Evolutionary conservation across 257 asterid species (phyloP).

Genomic region (Plectranthus barbatus): DNA sequence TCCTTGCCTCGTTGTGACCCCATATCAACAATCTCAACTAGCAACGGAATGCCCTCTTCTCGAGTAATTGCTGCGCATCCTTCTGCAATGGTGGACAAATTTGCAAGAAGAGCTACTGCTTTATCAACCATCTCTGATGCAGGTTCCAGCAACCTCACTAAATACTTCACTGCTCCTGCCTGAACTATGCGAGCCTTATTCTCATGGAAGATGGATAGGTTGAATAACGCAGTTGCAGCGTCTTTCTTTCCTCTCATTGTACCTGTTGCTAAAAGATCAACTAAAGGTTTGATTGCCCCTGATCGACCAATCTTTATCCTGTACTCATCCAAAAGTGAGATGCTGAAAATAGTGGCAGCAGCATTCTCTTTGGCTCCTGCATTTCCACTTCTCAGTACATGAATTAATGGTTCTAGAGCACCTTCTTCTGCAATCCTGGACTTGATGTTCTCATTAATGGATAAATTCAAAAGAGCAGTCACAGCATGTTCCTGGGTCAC

Average conservation of each 20-base stretch:
- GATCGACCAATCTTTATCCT: constrained; percentile 76
- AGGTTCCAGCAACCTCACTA: constrained; percentile 67
- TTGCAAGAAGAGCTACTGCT: constrained; percentile 89
- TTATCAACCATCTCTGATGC: constrained; percentile 73
- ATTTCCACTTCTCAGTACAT: constrained; percentile 70
- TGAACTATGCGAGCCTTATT: constrained; percentile 90
- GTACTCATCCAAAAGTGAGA: constrained; percentile 77
- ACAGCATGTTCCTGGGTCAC: constrained; percentile 80
- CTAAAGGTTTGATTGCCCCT: constrained; percentile 75
- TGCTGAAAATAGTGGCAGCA: constrained; percentile 89
- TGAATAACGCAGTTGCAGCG: constrained; percentile 88
- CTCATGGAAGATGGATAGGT: constrained; percentile 78
- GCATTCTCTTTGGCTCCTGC: constrained; percentile 78
- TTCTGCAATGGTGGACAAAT: constrained; percentile 64
- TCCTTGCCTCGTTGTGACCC: constrained; percentile 94
- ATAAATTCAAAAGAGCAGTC: constrained; percentile 79
- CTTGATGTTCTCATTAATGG: constrained; percentile 61
- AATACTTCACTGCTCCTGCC: constrained; percentile 76
- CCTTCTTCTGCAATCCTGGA: constrained; percentile 63
- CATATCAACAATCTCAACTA: constrained; percentile 72
- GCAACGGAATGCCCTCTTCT: constrained; percentile 72
- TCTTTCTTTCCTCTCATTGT: constrained; percentile 85
- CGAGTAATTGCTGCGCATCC: constrained; percentile 87
- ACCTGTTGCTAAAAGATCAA: constrained; percentile 67
- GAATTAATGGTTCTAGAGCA: constrained; percentile 76